A percentile compares a stretch with the other conserved stretches of the same genome.
Evolutionary conservation across 148 eudicot species (phyloP).

Genomic region (Chenopodium quinoa): DNA sequence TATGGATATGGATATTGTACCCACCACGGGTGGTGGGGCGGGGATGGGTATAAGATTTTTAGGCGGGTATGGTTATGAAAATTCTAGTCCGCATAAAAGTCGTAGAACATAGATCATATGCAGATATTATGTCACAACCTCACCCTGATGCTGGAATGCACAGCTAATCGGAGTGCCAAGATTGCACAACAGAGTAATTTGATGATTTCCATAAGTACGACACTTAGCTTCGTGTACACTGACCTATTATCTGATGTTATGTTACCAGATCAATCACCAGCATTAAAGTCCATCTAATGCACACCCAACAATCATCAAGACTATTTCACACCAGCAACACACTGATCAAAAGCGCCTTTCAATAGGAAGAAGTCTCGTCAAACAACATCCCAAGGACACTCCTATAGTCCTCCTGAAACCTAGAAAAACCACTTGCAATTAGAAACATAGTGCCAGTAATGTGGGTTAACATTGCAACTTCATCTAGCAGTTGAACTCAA

Average conservation of each 20-base stretch:
- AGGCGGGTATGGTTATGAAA: not conserved
- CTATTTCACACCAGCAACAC: not conserved
- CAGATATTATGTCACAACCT: not conserved
- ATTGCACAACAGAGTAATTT: not conserved
- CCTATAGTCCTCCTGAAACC: too few species aligned
- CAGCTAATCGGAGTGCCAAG: not conserved
- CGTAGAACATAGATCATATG: too few species aligned
- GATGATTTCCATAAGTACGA: not conserved
- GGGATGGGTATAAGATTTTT: too few species aligned
- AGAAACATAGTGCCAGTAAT: not conserved
- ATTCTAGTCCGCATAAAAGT: not conserved
- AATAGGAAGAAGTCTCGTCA: not conserved
- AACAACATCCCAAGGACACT: not conserved
- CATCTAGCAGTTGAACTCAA: not conserved
- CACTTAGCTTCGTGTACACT: not conserved
- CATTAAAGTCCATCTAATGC: not conserved
- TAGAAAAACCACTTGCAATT: not conserved
- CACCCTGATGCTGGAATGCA: not conserved
- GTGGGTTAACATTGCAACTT: not conserved
- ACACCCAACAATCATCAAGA: not conserved
- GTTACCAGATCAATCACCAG: not conserved
- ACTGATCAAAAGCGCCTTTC: too few species aligned
- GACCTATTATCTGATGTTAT: not conserved
- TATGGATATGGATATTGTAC: too few species aligned
- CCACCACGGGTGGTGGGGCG: too few species aligned